Evolutionary conservation across 2,329 filamentous ascomycete genomes (phyloP), one percentile per base, ranked within the genome.

Genomic region (Penicillium sclerotiorum): DNA sequence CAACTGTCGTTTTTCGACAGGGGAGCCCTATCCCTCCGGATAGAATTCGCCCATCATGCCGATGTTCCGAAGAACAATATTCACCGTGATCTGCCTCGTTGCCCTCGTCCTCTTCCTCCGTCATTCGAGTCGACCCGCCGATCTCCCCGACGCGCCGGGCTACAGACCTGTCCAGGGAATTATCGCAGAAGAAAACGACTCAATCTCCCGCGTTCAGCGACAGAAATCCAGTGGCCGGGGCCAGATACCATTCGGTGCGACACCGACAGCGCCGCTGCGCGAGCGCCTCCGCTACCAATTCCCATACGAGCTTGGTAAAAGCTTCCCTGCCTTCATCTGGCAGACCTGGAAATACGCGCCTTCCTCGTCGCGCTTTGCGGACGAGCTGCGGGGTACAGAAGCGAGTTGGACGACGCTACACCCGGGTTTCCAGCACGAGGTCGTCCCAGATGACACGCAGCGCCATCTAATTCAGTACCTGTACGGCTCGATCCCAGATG

Each of bases 291-390:
- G 86, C 45, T 96, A 95, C 76, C 89, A 95, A 62, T 97, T 94
- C 72, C 90, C 92, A 17, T 99, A 97, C 78, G 89, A 96, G 65
- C 80, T 93, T 55, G 85, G 91, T 65, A 73, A 80, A 61, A 95
- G 93, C 71, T 97, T 97, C 71, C 94, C 94, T 3, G 92, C 91
- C 49, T 97, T 96, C 77, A 95, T 99, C 67, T 99, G 94, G 94
- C 94, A 99, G 79, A 99, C 94, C 12, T 99, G 94, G 94, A 96
- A 95, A 72, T 87, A 84, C 65, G 89, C 85, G 1, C 92, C 93
- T 0, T 82, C 86, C 1, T 88, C 90, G 18, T 79, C 83, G 43
- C 80, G 89, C 54, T 99, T 99, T 67, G 74, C 73, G 9, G 83
- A 87, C 55, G 75, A 78, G 17, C 92, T 96, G 67, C 86, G 92